Evolutionary conservation across 768 basidiomycete genomes (phyloP), one percentile per base, ranked within the genome.

Genomic region (Gloeopeniophorella convolvens): DNA sequence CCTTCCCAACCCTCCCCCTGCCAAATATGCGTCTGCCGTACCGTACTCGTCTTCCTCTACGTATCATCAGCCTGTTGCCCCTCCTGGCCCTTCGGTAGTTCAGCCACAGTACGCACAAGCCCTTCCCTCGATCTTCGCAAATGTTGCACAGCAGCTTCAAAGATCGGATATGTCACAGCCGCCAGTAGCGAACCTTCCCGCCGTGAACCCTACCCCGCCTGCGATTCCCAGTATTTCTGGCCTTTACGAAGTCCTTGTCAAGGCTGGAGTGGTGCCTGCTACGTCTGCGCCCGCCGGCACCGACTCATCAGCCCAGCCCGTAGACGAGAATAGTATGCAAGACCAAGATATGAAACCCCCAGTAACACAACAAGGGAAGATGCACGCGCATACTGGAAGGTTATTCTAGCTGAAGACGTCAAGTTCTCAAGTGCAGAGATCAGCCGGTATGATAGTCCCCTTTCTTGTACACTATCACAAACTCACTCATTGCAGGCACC

Each of bases 231-330:
- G 74, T 59, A 78, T 87, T 50, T 63, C 77, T 27, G 76, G 73
- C 61, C 70, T 89, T 30, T 75, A 82, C 51, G 80, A 78, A 35
- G 80, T 82, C 3, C 73, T 92, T 21, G 63, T 89, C 45, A 88
- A 84, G 66, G 84, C 89, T n/a, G 89, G 89, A 49, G 76, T 89
- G 8, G 79, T 89, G 20, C 72, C 80, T 21, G 69, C 74, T 33
- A 73, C 70, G 36, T 71, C 69, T 31, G 78, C 80, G 16, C 75
- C 82, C 5, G 62, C 67, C 23, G 76, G 76, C 30, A 73, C 77
- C 20, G 74, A 75, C 48, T 64, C 70, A 9, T 68, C 72, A 1
- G 62, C 64, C 9, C 32, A 34, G 10, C 35, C 15, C n/a, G 42
- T 31, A 8, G 35, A 39, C 30, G 46, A 54, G 15, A 39, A 7